Conservation (phyloP, 768 basidiomycete genomes). For the Termitomyces sp. region DNA sequence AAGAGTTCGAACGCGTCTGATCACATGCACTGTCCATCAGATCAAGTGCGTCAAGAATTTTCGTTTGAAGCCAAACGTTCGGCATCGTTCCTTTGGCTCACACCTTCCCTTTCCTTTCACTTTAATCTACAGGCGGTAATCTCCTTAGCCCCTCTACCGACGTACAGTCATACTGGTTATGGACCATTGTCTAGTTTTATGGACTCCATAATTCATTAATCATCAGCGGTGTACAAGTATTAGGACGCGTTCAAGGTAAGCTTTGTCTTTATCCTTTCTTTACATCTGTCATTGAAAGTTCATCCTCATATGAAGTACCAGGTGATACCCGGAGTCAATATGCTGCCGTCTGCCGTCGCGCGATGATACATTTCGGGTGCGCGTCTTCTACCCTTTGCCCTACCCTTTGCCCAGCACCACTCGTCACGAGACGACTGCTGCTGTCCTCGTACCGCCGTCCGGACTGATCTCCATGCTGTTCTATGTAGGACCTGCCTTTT, state of each 20-base stretch:
- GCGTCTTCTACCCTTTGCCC: slow-evolving; percentile 8
- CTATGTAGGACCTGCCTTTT: slow-evolving; percentile 6
- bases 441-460: not conserved
- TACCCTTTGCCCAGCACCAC: slow-evolving; percentile 9
- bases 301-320: not conserved
- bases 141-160: not conserved
- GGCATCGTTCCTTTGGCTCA: not conserved
- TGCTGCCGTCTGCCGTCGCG: not conserved
- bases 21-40: not conserved
- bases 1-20: not conserved
- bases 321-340: slow-evolving; percentile 2
- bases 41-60: not conserved
- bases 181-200: not conserved
- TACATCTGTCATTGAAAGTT: not conserved
- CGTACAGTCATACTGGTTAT: not conserved
- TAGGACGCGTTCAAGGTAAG: slow-evolving; percentile 1
- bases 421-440: slow-evolving; percentile 1
- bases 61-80: no score
- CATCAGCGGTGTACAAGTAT: not conserved
- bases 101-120: slow-evolving; percentile 2
- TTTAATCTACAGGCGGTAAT: not conserved
- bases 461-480: not conserved
- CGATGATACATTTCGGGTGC: not conserved
- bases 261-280: slow-evolving; percentile 1
- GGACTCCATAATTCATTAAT: not conserved